phyloP scores from a whole-genome alignment of 768 basidiomycete genomes.

The Termitomyces eurrhizus region DNA sequence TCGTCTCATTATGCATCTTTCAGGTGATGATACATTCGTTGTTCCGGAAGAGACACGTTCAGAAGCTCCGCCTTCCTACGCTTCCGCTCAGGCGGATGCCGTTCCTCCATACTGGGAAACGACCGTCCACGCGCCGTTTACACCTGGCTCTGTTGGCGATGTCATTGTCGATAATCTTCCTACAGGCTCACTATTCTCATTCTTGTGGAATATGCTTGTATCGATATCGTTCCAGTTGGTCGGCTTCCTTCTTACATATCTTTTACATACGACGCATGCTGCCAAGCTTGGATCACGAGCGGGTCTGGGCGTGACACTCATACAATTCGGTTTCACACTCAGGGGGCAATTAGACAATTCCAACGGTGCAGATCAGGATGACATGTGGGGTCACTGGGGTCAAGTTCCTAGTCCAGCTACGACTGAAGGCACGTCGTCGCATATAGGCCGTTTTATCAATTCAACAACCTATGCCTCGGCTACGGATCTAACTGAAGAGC shows the following conservation, averaged over 20 bases:
- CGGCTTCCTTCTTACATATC: slow-evolving; percentile 89
- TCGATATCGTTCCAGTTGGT: slow-evolving; percentile 98
- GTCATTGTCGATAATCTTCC: slow-evolving; percentile 89
- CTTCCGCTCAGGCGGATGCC: slow-evolving; percentile 88
- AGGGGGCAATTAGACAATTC: slow-evolving; percentile 48
- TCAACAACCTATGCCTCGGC: slow-evolving; percentile 10
- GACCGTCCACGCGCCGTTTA: slow-evolving; percentile 86
- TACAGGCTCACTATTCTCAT: slow-evolving; percentile 77
- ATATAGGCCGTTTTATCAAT: slow-evolving; percentile 25
- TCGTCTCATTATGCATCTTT: background rate
- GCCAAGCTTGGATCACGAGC: slow-evolving; percentile 91
- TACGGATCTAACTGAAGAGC: slow-evolving; percentile 28
- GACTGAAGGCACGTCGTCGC: slow-evolving; percentile 43
- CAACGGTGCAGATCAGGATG: slow-evolving; percentile 28
- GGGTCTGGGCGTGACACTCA: slow-evolving; percentile 92
- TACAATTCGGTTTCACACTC: slow-evolving; percentile 89
- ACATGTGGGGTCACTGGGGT: slow-evolving; percentile 30
- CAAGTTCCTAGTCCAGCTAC: slow-evolving; percentile 33
- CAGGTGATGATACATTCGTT: slow-evolving; percentile 68
- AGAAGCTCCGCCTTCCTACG: slow-evolving; percentile 90
- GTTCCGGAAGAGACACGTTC: slow-evolving; percentile 82
- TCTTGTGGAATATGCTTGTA: slow-evolving; percentile 90
- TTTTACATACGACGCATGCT: slow-evolving; percentile 90
- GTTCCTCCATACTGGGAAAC: slow-evolving; percentile 98
- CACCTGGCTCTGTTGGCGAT: slow-evolving; percentile 62